Conservation (phyloP, 148 eudicot genomes). For the Rheum nobile region DNA sequence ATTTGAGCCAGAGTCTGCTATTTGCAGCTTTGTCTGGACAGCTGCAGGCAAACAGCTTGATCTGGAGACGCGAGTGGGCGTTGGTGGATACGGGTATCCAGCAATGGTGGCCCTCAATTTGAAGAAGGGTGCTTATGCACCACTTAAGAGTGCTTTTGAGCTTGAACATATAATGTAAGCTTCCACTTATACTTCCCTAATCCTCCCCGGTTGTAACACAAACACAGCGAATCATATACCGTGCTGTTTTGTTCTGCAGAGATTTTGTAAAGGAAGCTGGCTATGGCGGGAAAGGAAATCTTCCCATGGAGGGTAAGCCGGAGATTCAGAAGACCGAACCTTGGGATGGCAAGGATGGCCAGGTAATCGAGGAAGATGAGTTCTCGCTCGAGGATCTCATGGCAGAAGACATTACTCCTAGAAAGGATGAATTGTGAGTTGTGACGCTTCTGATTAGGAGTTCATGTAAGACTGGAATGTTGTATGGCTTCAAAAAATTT, state of each 20-base stretch:
- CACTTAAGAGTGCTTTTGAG: constrained; percentile 79
- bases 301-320: constrained; percentile 47
- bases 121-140: constrained; percentile 86
- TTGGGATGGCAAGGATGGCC: constrained; percentile 97
- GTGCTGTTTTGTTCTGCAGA: constrained; percentile 31
- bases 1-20: neutral
- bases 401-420: constrained; percentile 41
- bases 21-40: constrained; percentile 90
- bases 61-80: constrained; percentile 86
- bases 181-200: neutral
- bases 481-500: neutral
- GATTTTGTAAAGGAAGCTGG: constrained; percentile 89
- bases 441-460: constrained; percentile 11
- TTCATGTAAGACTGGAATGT: neutral
- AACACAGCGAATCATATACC: neutral
- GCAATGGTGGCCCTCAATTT: constrained; percentile 85
- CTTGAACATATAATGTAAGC: constrained; percentile 75
- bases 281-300: constrained; percentile 79
- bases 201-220: neutral
- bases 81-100: constrained; percentile 96
- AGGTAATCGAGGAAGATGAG: constrained; percentile 85
- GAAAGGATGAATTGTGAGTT: constrained; percentile 58
- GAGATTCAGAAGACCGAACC: constrained; percentile 46
- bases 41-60: constrained; percentile 92
- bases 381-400: constrained; percentile 96